Evolutionary conservation across 2,329 filamentous ascomycete genomes (phyloP).

Genomic region (Parasarocladium wereldwijsianum): DNA sequence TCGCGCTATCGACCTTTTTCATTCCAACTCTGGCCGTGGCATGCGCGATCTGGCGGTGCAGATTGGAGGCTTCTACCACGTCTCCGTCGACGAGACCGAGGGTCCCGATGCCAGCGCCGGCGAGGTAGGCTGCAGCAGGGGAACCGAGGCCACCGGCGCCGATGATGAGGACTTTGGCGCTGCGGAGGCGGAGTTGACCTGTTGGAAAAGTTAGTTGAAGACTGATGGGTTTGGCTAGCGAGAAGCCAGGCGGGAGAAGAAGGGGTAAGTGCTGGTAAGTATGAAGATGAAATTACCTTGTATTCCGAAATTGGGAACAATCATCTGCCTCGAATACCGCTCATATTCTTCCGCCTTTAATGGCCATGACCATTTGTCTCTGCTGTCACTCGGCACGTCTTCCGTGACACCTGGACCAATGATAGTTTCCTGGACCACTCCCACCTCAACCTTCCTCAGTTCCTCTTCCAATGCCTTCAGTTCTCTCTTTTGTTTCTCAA

Average conservation of each 20-base stretch:
- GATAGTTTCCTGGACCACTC: slow-evolving; percentile 8
- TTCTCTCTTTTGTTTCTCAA: slow-evolving; percentile 31
- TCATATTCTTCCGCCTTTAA: slow-evolving; percentile 61
- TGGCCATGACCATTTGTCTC: slow-evolving; percentile 45
- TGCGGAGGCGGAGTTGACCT: slow-evolving; percentile 65
- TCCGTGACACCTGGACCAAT: background rate
- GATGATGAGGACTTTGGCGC: slow-evolving; percentile 61
- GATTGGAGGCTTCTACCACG: slow-evolving; percentile 72
- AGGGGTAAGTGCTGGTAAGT: background rate
- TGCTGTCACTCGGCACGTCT: background rate
- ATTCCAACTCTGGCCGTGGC: slow-evolving; percentile 53
- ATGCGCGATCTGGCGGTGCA: slow-evolving; percentile 86
- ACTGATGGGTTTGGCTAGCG: background rate
- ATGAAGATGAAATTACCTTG: slow-evolving; percentile 40
- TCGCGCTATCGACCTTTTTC: slow-evolving; percentile 68
- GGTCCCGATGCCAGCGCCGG: slow-evolving; percentile 72
- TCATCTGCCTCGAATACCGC: slow-evolving; percentile 81
- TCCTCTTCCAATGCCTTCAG: slow-evolving; percentile 28
- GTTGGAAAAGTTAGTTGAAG: slow-evolving; percentile 2
- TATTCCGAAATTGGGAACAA: slow-evolving; percentile 68
- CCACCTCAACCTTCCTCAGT: slow-evolving; percentile 27
- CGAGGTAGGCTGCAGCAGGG: slow-evolving; percentile 83
- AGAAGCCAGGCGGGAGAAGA: background rate
- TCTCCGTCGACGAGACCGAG: slow-evolving; percentile 82
- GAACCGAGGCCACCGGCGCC: slow-evolving; percentile 85